Conservation (phyloP, 2,329 filamentous ascomycete species). For the Beauveria scarabaeidicola region DNA sequence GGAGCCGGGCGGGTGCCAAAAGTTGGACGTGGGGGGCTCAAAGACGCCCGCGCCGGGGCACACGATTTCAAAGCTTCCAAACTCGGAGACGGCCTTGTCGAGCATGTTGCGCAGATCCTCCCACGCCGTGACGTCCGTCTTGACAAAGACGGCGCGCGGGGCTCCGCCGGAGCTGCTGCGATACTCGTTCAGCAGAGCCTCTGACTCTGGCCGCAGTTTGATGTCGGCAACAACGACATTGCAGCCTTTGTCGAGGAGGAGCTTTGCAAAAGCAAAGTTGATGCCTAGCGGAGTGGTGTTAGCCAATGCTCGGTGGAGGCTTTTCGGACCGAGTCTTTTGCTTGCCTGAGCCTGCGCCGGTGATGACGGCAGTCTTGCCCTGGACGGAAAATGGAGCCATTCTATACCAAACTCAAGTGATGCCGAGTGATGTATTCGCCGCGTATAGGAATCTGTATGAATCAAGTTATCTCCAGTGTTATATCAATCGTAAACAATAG, state of each 20-base stretch:
- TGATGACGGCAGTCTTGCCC: constrained; percentile 23
- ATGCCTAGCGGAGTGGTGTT: constrained; percentile 24
- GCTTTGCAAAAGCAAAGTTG: constrained; percentile 34
- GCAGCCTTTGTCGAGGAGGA: constrained; percentile 32
- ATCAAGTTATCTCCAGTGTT: neutral
- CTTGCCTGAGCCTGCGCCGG: constrained; percentile 22
- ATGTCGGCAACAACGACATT: constrained; percentile 39
- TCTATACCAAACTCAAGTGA: neutral
- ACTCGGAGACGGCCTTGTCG: constrained; percentile 23
- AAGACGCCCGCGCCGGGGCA: constrained; percentile 40
- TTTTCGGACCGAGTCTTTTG: neutral
- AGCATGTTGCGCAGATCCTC: constrained; percentile 28
- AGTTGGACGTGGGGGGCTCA: constrained; percentile 34
- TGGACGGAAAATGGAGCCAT: constrained; percentile 17
- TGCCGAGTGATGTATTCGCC: no score
- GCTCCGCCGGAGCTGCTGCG: neutral
- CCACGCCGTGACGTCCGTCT: constrained; percentile 38
- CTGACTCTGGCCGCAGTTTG: constrained; percentile 32
- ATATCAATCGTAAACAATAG: neutral
- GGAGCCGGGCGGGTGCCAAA: constrained; percentile 34
- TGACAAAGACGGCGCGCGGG: constrained; percentile 29
- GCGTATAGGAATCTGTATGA: no score
- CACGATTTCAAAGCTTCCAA: constrained; percentile 32
- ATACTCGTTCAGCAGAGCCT: constrained; percentile 23
- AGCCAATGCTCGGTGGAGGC: neutral